Base-by-base conservation (phyloP, 345 rosid genomes). In the Isatis tinctoria region DNA sequence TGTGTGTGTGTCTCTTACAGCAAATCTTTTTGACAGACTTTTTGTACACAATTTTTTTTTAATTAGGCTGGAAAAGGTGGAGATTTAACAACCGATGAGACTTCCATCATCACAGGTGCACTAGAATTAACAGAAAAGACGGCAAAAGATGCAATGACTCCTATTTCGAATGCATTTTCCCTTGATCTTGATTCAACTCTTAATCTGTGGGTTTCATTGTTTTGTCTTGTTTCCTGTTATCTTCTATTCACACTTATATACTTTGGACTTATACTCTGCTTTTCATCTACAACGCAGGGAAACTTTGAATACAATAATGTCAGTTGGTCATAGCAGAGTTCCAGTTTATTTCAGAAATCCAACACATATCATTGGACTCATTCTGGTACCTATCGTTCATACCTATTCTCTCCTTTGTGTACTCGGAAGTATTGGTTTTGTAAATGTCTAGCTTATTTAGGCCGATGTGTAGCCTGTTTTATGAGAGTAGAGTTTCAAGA, bases 41-140 rank as follows among this genome's bases (percentile, higher is more conserved):
- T 51, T n/a, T 52, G 37, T n/a, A n/a, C n/a, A n/a, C n/a, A n/a
- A n/a, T n/a, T n/a, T 14, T 74, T 56, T 37, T 65, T 66, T 66
- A 49, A 51, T 61, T 79, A 94, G 98, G 98, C 98, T 60, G 96
- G 97, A 68, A 94, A 90, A 85, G 98, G 98, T 18, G 96, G 98
- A 27, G 91, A 85, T 83, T 78, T 94, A 74, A 94, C 96, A 9
- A 91, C 78, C 61, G 96, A 94, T 81, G 98, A 94, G 86, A 91
- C 98, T 41, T 88, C 97, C 39, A 94, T 94, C 76, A 94, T 93
- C 60, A 80, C 96, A 56, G 98, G 98, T 57, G 98, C 98, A 70
- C 97, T 94, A 78, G 95, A 94, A 73, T 70, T 94, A 85, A 94
- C 98, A 3, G 93, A 82, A 78, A 94, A 88, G 85, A 87, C 95